phyloP scores from a whole-genome alignment of 2,329 filamentous ascomycete species.

The Alternaria sp. region DNA sequence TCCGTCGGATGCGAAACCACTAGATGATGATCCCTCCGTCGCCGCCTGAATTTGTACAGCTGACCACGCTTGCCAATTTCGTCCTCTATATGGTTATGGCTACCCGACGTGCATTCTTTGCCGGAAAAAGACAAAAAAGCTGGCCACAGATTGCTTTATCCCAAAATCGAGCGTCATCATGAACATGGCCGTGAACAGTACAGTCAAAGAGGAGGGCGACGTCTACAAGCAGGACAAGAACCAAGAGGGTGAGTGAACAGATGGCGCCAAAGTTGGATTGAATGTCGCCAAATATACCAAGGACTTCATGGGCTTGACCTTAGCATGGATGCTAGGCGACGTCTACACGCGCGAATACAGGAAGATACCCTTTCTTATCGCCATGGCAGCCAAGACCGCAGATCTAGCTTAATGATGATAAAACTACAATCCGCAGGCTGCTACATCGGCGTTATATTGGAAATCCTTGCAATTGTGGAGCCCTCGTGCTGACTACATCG shows the following conservation, averaged over 20 bases:
- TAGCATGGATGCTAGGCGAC: too few relatives aligned
- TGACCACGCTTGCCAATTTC: background rate
- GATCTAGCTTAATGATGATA: too few relatives aligned
- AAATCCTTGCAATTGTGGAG: accelerated
- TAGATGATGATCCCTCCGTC: background rate
- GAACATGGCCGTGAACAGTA: background rate
- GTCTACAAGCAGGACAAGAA: background rate
- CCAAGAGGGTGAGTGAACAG: background rate
- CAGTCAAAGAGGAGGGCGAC: background rate
- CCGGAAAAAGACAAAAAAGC: background rate
- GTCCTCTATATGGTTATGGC: background rate
- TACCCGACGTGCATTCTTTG: background rate
- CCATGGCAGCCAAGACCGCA: too few relatives aligned
- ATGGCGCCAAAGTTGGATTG: background rate
- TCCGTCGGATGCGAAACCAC: background rate
- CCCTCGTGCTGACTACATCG: background rate
- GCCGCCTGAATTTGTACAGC: background rate
- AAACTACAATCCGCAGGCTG: background rate
- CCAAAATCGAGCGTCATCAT: background rate
- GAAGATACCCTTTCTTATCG: too few relatives aligned
- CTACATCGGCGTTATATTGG: background rate
- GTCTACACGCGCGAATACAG: too few relatives aligned
- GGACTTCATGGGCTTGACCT: background rate
- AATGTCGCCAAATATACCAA: background rate
- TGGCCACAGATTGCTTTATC: background rate